Evolutionary conservation across 2,329 filamentous ascomycete species (phyloP).

Genomic region (Coniella vitis): DNA sequence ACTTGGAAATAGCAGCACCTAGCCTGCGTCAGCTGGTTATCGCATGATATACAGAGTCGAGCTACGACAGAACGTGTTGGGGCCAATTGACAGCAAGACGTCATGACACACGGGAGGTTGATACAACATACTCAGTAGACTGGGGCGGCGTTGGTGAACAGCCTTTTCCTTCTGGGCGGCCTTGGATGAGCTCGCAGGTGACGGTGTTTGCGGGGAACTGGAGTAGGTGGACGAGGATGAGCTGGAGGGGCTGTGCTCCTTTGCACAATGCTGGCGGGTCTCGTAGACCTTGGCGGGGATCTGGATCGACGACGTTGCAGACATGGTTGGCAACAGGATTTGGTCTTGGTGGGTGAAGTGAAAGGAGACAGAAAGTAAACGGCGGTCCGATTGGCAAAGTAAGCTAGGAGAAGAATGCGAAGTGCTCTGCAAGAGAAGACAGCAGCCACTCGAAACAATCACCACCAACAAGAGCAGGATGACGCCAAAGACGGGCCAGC

Average conservation of each 20-base stretch:
- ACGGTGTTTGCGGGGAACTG: conserved; percentile 45
- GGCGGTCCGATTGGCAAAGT: no score
- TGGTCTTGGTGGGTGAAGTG: neutral
- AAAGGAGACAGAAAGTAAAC: neutral
- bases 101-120: conserved; percentile 11
- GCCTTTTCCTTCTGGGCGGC: conserved; percentile 35
- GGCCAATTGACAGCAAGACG: neutral
- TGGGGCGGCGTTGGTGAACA: conserved; percentile 50
- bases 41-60: neutral
- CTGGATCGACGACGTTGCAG: conserved; percentile 53
- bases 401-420: no score
- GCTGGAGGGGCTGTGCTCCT: conserved; percentile 36
- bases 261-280: conserved; percentile 29
- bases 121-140: conserved; percentile 49
- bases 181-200: conserved; percentile 31
- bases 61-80: neutral
- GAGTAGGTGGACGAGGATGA: conserved; percentile 51
- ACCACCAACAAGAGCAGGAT: conserved; percentile 10
- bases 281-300: conserved; percentile 45
- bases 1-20: conserved; percentile 66
- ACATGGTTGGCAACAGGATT: conserved; percentile 37
- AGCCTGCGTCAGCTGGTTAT: conserved; percentile 16
- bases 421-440: no score
- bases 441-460: neutral
- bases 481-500: conserved; percentile 2